Percentiles rank a stretch among this genome's conserved stretches.
These are phyloP conservation scores for Pezicula neosporulosa DNA, from an alignment of 2,329 filamentous ascomycete species.

Conservation along the genomic window DNA sequence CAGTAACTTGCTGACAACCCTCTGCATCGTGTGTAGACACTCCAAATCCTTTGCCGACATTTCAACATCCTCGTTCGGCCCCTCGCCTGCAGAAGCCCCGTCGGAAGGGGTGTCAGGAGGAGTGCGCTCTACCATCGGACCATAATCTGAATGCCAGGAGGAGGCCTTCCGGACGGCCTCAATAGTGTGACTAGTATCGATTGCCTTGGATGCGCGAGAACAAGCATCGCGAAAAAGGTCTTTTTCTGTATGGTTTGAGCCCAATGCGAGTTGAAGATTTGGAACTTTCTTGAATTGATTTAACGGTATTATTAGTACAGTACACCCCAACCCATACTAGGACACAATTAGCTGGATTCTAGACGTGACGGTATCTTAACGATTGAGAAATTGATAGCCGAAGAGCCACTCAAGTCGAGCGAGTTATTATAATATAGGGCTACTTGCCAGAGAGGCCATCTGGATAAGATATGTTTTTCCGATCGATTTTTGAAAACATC, in stretches of 20 bases:
- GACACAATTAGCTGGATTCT: neutral
- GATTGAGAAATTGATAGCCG: too few species aligned
- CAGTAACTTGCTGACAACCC: neutral
- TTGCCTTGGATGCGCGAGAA: neutral
- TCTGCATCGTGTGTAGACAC: too few species aligned
- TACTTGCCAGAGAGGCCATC: too few species aligned
- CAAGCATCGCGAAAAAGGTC: conserved; percentile 3
- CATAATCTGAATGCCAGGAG: conserved; percentile 3
- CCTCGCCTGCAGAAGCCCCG: neutral
- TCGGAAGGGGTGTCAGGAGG: too few species aligned
- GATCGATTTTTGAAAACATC: neutral
- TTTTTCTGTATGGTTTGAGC: neutral
- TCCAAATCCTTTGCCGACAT: too few species aligned
- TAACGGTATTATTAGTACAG: conserved; percentile 19
- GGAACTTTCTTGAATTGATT: conserved; percentile 13
- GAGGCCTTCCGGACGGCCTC: neutral
- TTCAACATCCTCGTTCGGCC: too few species aligned
- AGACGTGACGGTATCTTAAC: too few species aligned
- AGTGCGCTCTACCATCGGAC: too few species aligned
- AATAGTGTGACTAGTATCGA: conserved; percentile 4
- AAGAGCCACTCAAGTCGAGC: too few species aligned
- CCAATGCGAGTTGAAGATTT: conserved; percentile 10
- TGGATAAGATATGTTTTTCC: too few species aligned
- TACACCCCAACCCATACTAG: conserved; percentile 24
- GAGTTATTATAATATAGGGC: too few species aligned